phyloP scores from a whole-genome alignment of 2,329 filamentous ascomycete genomes.

The Biscogniauxia sp. region DNA sequence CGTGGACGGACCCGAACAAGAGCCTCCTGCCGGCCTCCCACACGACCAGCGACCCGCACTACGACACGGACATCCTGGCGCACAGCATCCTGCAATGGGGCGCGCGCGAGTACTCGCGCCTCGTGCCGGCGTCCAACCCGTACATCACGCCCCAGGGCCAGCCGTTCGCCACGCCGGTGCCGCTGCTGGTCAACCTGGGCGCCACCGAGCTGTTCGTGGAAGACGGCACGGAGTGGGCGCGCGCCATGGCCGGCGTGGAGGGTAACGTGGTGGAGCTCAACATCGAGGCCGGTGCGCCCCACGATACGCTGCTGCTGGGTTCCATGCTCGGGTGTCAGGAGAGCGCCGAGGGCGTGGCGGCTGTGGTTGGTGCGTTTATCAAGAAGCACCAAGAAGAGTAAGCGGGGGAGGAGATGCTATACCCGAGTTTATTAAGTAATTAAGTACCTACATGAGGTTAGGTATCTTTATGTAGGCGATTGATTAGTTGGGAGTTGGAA shows the following conservation, averaged over 20 bases:
- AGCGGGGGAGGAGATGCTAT: background rate
- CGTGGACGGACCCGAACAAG: constrained; percentile 26
- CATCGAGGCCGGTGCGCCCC: constrained; percentile 39
- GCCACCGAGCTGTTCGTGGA: constrained; percentile 32
- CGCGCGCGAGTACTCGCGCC: constrained; percentile 31
- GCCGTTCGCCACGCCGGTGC: constrained; percentile 22
- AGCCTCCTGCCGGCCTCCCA: constrained; percentile 12
- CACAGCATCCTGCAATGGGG: constrained; percentile 42
- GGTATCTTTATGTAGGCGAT: background rate
- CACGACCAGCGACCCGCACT: constrained; percentile 19
- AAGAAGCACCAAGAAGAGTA: constrained; percentile 6
- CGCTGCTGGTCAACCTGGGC: constrained; percentile 23
- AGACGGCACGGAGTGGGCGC: constrained; percentile 59
- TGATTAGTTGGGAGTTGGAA: no score
- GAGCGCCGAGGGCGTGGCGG: constrained; percentile 23
- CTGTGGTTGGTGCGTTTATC: constrained; percentile 24
- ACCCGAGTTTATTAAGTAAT: background rate
- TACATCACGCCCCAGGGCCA: constrained; percentile 32
- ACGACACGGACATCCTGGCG: constrained; percentile 39
- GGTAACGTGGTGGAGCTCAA: constrained; percentile 35
- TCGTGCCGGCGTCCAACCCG: constrained; percentile 25
- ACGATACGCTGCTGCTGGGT: constrained; percentile 45
- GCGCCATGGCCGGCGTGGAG: constrained; percentile 23
- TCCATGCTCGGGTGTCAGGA: constrained; percentile 40
- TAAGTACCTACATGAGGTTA: no score